These are phyloP conservation scores for Malus hybrid DNA, from an alignment of 331 rosid genomes.

Conservation along the genomic window DNA sequence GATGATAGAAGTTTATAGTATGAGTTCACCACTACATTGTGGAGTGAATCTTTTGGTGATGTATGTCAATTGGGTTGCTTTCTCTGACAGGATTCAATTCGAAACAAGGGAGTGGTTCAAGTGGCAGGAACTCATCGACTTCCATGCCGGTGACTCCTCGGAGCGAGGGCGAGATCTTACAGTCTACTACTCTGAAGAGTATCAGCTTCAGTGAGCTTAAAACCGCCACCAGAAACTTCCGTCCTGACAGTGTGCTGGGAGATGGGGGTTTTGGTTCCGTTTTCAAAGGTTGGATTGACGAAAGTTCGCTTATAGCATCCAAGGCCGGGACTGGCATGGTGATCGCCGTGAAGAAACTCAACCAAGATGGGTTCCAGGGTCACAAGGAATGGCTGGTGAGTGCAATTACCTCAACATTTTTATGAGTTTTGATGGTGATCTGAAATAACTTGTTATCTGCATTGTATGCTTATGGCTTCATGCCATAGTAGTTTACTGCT, in stretches of 20 bases:
- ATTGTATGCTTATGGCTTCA: not conserved
- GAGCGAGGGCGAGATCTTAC: slow-evolving; percentile 79
- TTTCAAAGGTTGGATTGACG: slow-evolving; percentile 94
- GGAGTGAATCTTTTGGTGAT: slow-evolving; percentile 5
- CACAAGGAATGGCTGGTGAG: slow-evolving; percentile 98
- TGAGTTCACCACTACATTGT: not conserved
- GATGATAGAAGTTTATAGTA: slow-evolving; percentile 2
- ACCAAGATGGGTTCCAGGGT: slow-evolving; percentile 87
- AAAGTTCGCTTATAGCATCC: slow-evolving; percentile 54
- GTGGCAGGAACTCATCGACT: slow-evolving; percentile 53
- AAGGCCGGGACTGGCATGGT: slow-evolving; percentile 76
- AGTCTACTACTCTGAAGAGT: slow-evolving; percentile 60
- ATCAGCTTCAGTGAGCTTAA: slow-evolving; percentile 60
- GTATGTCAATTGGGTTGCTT: slow-evolving; percentile 1
- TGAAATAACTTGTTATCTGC: not conserved
- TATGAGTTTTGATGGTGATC: not conserved
- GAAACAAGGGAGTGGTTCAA: slow-evolving; percentile 46
- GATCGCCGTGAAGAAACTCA: slow-evolving; percentile 89
- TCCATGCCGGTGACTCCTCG: slow-evolving; percentile 57
- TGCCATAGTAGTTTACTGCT: not conserved
- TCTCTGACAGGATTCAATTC: slow-evolving; percentile 57
- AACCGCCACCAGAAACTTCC: slow-evolving; percentile 81
- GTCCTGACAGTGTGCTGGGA: slow-evolving; percentile 91
- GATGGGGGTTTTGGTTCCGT: slow-evolving; percentile 99
- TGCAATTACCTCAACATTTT: slow-evolving; percentile 11